Base-by-base conservation (phyloP, 345 rosid species). In the Bruguiera sexangula region DNA sequence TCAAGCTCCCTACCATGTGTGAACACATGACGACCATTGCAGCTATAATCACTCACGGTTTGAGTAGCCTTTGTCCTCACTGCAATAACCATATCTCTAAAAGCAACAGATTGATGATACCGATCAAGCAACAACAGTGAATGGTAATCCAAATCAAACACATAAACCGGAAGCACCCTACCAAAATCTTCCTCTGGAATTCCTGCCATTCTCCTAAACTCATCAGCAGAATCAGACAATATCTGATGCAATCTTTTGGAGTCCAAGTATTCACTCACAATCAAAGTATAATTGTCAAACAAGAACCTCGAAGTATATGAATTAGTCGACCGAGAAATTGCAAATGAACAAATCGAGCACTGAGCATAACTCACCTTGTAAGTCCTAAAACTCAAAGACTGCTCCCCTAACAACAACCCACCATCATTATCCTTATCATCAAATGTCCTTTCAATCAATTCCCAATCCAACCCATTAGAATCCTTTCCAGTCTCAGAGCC, bases 231-330 rank as follows among this genome's bases (percentile, higher is more conserved):
- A 24, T 89, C 91, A n/a, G 89, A 82, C 74, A 95, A 62, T 20
- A 86, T 80, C 78, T 88, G 87, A 82, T 95, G 96, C 88, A 95
- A 81, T 67, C 87, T 85, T 84, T 95, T 95, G 0, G 99, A 95
- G 75, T 95, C 99, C 83, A 95, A 70, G 81, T 95, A 95, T 88
- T 95, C 98, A 20, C 92, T 95, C 84, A 87, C 97, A 68, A 90
- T 95, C 87, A 95, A 76, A 4, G 98, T 95, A 69, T 87, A 95
- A 72, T 95, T 95, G 75, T 90, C 99, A 79, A 92, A 95, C 85
- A 95, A 78, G 80, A 92, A 95, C 90, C 99, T 88, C 2, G 98
- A 95, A 1, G 99, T 92, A 68, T 85, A 95, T 0, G 99, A 95
- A 73, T 82, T 95, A 78, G 75, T 82, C 3, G 96, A 92, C 78